Evolutionary conservation across 2,329 filamentous ascomycete genomes (phyloP).

Genomic region (Allantophomopsis lycopodina): DNA sequence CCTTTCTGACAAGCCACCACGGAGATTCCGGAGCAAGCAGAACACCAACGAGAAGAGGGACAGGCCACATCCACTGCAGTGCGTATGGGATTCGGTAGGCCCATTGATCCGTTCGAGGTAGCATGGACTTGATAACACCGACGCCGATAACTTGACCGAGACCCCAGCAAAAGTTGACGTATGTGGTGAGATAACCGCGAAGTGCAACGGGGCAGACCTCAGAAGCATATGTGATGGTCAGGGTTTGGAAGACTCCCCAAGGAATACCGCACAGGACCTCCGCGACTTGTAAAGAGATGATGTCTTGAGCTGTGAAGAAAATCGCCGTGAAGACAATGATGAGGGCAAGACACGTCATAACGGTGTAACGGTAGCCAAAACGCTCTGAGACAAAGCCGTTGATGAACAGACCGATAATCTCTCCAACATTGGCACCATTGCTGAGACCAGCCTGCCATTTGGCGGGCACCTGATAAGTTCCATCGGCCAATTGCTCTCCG

Average conservation of each 20-base stretch:
- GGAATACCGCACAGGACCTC: conserved; percentile 35
- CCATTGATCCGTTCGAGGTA: conserved; percentile 30
- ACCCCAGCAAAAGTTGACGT: conserved; percentile 41
- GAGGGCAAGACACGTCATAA: conserved; percentile 29
- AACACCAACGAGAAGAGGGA: conserved; percentile 31
- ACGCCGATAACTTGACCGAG: conserved; percentile 34
- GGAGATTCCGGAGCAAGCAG: conserved; percentile 33
- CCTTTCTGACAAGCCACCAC: conserved; percentile 34
- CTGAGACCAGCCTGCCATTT: conserved; percentile 21
- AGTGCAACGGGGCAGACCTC: conserved; percentile 43
- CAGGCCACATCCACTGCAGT: conserved; percentile 38
- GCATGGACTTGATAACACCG: conserved; percentile 32
- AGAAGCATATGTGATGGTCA: conserved; percentile 23
- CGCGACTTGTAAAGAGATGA: conserved; percentile 30
- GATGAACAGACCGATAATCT: conserved; percentile 33
- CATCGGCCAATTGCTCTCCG: conserved; percentile 15
- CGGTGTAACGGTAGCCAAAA: conserved; percentile 35
- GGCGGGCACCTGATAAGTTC: conserved; percentile 19
- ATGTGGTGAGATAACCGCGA: conserved; percentile 39
- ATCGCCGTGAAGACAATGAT: conserved; percentile 32
- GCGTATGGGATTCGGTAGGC: conserved; percentile 35
- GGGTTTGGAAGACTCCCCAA: conserved; percentile 33
- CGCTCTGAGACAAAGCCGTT: conserved; percentile 35
- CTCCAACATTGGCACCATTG: conserved; percentile 19
- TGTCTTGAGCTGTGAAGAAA: conserved; percentile 33